These are phyloP conservation scores for Penicillium argentinense DNA, from an alignment of 495 filamentous ascomycete genomes.

Conservation along the genomic window DNA sequence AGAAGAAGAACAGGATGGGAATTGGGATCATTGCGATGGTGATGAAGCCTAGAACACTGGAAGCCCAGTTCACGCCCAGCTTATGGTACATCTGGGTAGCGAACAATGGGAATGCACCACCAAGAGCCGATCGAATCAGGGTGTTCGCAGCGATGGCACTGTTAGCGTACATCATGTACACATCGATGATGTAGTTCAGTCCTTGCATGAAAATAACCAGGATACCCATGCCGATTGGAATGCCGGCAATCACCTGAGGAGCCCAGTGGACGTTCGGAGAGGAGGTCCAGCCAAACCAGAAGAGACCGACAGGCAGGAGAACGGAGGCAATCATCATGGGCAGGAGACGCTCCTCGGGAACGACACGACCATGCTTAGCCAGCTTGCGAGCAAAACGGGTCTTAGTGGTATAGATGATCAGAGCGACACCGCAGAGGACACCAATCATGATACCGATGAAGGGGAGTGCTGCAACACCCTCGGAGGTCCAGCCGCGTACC, in stretches of 20 bases:
- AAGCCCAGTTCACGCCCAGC: slow-evolving; percentile 64
- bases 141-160: slow-evolving; percentile 69
- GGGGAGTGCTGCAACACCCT: slow-evolving; percentile 53
- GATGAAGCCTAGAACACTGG: slow-evolving; percentile 65
- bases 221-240: slow-evolving; percentile 55
- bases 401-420: slow-evolving; percentile 52
- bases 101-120: slow-evolving; percentile 66
- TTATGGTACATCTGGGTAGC: slow-evolving; percentile 61
- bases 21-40: slow-evolving; percentile 65
- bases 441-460: slow-evolving; percentile 62
- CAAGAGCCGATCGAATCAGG: slow-evolving; percentile 60
- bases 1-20: slow-evolving; percentile 69
- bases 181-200: slow-evolving; percentile 65
- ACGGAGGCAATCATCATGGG: slow-evolving; percentile 58
- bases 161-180: slow-evolving; percentile 59
- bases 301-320: slow-evolving; percentile 57
- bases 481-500: slow-evolving; percentile 49
- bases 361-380: slow-evolving; percentile 45
- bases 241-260: slow-evolving; percentile 48
- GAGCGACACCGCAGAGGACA: slow-evolving; percentile 45
- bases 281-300: slow-evolving; percentile 67
- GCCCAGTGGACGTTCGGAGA: slow-evolving; percentile 43
- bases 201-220: slow-evolving; percentile 58
- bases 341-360: slow-evolving; percentile 59
- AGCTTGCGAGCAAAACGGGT: slow-evolving; percentile 52